Conservation (phyloP, 2,329 filamentous ascomycete genomes). For the Chalaropsis thielavioides region DNA sequence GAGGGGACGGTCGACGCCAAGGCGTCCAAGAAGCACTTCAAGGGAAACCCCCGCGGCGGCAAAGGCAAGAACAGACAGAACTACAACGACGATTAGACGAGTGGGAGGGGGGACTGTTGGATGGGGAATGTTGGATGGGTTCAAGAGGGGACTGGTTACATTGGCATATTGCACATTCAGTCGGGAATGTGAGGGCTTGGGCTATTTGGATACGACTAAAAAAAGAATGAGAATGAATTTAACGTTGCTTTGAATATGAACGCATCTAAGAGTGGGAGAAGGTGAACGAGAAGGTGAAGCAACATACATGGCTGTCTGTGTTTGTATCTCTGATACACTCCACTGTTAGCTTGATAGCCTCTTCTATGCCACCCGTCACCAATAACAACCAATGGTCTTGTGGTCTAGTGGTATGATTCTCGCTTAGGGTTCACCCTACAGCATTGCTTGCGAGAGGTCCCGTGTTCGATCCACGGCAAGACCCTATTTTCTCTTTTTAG, state of each 20-base stretch:
- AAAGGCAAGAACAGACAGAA: slow-evolving; percentile 40
- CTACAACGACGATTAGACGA: slow-evolving; percentile 21
- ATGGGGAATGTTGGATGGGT: background rate
- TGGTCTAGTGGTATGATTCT: slow-evolving; percentile 59
- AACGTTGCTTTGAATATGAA: too few species aligned
- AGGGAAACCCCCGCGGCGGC: slow-evolving; percentile 50
- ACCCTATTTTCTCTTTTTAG: background rate
- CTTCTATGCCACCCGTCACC: too few species aligned
- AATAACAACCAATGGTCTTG: slow-evolving; percentile 25
- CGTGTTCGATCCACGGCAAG: slow-evolving; percentile 11
- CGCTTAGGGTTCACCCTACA: slow-evolving; percentile 43
- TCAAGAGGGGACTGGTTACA: background rate
- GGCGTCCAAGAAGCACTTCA: slow-evolving; percentile 84
- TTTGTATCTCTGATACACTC: too few species aligned
- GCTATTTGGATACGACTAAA: slow-evolving; percentile 1
- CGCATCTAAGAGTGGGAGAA: too few species aligned
- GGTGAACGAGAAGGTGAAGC: too few species aligned
- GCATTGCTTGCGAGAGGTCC: slow-evolving; percentile 1
- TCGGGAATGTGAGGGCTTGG: background rate
- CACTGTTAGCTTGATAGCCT: too few species aligned
- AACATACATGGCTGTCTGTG: too few species aligned
- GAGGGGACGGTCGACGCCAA: slow-evolving; percentile 74
- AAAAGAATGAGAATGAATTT: background rate
- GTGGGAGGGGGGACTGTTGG: background rate
- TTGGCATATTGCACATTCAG: slow-evolving; percentile 10